Evolutionary conservation across 1,284 basidiomycete species (phyloP).

Genomic region (Mycena sp.): DNA sequence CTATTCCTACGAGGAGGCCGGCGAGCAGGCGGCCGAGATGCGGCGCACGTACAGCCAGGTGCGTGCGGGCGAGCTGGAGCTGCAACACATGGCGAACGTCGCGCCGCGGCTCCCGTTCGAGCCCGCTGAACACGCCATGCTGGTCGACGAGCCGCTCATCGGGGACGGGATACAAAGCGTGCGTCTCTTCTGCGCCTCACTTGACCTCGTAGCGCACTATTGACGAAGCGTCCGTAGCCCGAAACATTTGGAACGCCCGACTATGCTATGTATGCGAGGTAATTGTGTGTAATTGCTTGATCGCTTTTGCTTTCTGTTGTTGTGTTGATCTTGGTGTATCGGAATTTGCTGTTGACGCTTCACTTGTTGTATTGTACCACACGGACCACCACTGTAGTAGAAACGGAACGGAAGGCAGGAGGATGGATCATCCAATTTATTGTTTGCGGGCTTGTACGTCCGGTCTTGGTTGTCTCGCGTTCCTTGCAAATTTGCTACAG

Average conservation of each 20-base stretch:
- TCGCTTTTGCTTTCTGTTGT: background rate
- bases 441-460: too few relatives aligned
- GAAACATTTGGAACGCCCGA: slow-evolving; percentile 17
- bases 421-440: background rate
- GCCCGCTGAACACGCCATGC: slow-evolving; percentile 22
- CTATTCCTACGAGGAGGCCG: slow-evolving; percentile 86
- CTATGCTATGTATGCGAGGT: slow-evolving; percentile 17
- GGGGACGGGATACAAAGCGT: slow-evolving; percentile 24
- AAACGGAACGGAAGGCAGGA: slow-evolving; percentile 1
- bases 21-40: slow-evolving; percentile 79
- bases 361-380: slow-evolving; percentile 25
- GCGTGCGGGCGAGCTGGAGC: slow-evolving; percentile 57
- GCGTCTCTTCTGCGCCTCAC: background rate
- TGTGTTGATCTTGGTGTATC: slow-evolving; percentile 2
- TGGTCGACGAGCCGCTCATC: slow-evolving; percentile 2
- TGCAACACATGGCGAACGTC: slow-evolving; percentile 63
- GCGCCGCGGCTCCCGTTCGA: slow-evolving; percentile 43
- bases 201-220: background rate
- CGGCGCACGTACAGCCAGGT: slow-evolving; percentile 61
- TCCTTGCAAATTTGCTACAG: too few relatives aligned
- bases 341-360: slow-evolving; percentile 17
- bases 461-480: too few relatives aligned
- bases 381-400: slow-evolving; percentile 11
- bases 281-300: background rate
- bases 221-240: slow-evolving; percentile 15